Percentiles rank a stretch among this genome's conserved stretches.
Evolutionary conservation across 257 asterid species (phyloP).

Genomic region (Solanum piurae): DNA sequence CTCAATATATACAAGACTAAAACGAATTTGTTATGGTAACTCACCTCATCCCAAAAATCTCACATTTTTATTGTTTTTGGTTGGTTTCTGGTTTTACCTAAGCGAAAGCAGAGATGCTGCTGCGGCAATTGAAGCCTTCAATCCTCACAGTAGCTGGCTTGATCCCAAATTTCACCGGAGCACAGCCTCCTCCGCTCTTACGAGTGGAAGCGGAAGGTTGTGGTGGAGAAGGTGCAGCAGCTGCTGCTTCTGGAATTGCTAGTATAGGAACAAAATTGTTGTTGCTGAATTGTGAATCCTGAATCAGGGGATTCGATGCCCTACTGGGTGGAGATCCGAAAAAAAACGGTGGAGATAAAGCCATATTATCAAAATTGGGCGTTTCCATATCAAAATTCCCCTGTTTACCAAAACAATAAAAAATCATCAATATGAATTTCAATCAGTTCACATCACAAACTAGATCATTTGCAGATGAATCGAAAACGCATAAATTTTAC

Average conservation of each 20-base stretch:
- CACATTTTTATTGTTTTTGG: not conserved
- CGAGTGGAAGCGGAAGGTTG: slow-evolving; percentile 13
- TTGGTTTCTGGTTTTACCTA: slow-evolving; percentile 8
- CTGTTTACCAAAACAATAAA: not conserved
- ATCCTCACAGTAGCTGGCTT: slow-evolving; percentile 47
- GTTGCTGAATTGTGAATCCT: slow-evolving; percentile 42
- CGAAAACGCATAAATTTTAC: not conserved
- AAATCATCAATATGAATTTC: not conserved
- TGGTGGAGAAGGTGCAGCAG: slow-evolving; percentile 13
- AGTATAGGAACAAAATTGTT: slow-evolving; percentile 14
- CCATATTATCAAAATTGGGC: slow-evolving; percentile 28
- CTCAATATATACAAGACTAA: slow-evolving; percentile 17
- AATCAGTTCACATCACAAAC: not conserved
- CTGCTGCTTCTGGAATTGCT: not conserved
- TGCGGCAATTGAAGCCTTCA: slow-evolving; percentile 55
- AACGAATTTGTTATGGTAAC: slow-evolving; percentile 1
- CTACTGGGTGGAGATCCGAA: slow-evolving; percentile 50
- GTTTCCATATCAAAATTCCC: slow-evolving; percentile 18
- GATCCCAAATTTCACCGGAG: slow-evolving; percentile 27
- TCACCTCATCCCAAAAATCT: slow-evolving; percentile 13
- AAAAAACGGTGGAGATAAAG: slow-evolving; percentile 46
- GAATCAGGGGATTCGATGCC: slow-evolving; percentile 50
- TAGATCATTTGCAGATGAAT: not conserved
- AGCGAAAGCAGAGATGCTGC: slow-evolving; percentile 45
- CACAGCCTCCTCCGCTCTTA: slow-evolving; percentile 33